Evolutionary conservation across 73 alveolate species (phyloP), one percentile per base, ranked within the genome.

Genomic region (Symbiodinium pilosum): DNA sequence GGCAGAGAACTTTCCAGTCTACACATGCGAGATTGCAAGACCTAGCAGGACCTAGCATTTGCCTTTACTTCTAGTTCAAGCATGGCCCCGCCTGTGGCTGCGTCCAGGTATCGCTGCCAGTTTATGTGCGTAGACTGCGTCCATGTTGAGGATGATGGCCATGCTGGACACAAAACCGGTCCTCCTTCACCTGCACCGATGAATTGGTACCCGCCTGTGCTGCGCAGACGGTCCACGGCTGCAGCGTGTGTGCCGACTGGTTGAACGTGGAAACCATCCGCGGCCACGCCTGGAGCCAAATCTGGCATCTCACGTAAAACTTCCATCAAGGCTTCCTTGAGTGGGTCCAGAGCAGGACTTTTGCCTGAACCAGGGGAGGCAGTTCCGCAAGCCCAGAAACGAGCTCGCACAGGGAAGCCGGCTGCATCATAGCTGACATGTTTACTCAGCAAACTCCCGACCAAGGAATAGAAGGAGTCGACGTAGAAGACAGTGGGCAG

Each of bases 361-460:
- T 86, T 86, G 8, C 93, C 93, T 21, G 93, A 86, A 5, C 93
- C 93, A 9, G 93, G 93, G 32, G 93, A 68, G 20, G 93, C 93
- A 0, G 93, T 47, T 16, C 93, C 83, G 1, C 44, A 81, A 3
- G 93, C 81, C 93, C 93, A 86, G 51, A 32, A 86, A 8, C 93
- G 81, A 4, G 93, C 93, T 21, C 93, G 43, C 34, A 68, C 56
- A 3, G 47, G 42, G 28, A 86, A 86, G 28, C 42, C 64, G 14
- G 93, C 93, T 5, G 39, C 93, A 40, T 47, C 24, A 40, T 32
- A 86, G 18, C 42, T 86, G 4, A 86, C 39, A 0, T 43, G 36
- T 28, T 86, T 86, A 24, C 51, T 86, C 83, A 86, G 36, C 51
- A 86, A 16, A 40, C 93, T 86, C 36, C 83, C 64, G 39, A 86